phyloP scores from a whole-genome alignment of 495 filamentous ascomycete genomes.

The Talaromyces liani region DNA sequence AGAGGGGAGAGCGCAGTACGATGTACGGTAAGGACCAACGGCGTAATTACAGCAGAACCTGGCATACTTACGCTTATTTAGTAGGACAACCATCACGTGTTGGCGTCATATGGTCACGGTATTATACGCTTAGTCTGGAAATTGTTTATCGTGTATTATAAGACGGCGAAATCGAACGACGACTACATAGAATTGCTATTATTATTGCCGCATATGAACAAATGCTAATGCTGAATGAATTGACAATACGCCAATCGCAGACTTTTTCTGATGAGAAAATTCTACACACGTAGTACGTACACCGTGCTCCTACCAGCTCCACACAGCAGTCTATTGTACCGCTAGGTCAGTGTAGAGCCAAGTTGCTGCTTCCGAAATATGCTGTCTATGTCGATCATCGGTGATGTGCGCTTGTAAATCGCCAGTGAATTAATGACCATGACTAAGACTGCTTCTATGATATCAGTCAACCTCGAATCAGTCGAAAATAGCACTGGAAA shows the following conservation, averaged over 20 bases:
- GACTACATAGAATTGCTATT: not conserved
- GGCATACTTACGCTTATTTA: conserved; percentile 2
- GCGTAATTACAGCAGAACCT: not conserved
- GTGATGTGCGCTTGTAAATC: not conserved
- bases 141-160: not conserved
- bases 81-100: conserved; percentile 29
- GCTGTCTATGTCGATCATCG: not conserved
- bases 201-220: not conserved
- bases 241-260: not conserved
- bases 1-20: not conserved
- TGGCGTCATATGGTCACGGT: conserved; percentile 29
- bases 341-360: not conserved
- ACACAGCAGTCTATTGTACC: not conserved
- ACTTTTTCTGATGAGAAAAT: not conserved
- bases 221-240: not conserved
- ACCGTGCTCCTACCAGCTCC: not conserved
- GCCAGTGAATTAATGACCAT: not conserved
- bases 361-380: not conserved
- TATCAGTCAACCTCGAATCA: not conserved
- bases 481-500: not conserved
- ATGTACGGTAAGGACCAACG: not conserved
- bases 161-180: not conserved
- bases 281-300: not conserved
- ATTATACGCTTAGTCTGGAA: not conserved
- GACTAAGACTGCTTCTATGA: not conserved